Base-by-base conservation (phyloP, 2,329 filamentous ascomycete species). In the Helotiales sp. region DNA sequence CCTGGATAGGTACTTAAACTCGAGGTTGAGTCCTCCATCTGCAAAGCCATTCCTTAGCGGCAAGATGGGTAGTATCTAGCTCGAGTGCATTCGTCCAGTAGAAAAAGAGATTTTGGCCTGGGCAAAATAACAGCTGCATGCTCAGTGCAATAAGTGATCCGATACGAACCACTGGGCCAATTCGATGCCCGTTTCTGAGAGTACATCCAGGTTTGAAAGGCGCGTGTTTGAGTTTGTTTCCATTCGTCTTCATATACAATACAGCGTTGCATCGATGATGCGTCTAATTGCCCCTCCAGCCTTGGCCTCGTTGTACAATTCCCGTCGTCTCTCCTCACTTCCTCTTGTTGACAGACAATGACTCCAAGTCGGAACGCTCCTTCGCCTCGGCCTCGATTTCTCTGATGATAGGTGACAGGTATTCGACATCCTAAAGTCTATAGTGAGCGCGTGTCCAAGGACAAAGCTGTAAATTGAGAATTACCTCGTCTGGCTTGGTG, bases 301-400 rank as follows among this genome's bases (percentile, higher is more conserved):
- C 38, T 54, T 25, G 19, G 19, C 17, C 17, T 48, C 61, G 56
- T 58, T 65, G 44, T 65, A 67, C 61, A 64, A 38, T 25, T 57
- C 29, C 29, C 27, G 17, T n/a, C n/a, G 24, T 29, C 25, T 9
- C 30, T 40, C 19, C 25, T 27, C 57, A 54, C 61, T 65, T 67
- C 34, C 54, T 36, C 60, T 67, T 69, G 30, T 78, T 80, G 67
- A 89, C 76, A 60, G 83, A 76, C 78, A 90, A 80, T 64, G 81
- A 78, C 74, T 90, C 88, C 67, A 90, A 76, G 70, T 90, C 87
- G 65, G 80, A 79, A 65, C 86, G 82, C 76, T 91, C 88, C 70
- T 81, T 81, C 66, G 77, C 74, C 77, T 89, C 87, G 55, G 80
- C 77, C 76, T 89, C 85, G 69, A 91, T 83, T 73, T 88, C 84